A percentile compares a stretch with the other conserved stretches of the same genome.
Conservation (phyloP, 805 yeast species). For the Yarrowia sp. region DNA sequence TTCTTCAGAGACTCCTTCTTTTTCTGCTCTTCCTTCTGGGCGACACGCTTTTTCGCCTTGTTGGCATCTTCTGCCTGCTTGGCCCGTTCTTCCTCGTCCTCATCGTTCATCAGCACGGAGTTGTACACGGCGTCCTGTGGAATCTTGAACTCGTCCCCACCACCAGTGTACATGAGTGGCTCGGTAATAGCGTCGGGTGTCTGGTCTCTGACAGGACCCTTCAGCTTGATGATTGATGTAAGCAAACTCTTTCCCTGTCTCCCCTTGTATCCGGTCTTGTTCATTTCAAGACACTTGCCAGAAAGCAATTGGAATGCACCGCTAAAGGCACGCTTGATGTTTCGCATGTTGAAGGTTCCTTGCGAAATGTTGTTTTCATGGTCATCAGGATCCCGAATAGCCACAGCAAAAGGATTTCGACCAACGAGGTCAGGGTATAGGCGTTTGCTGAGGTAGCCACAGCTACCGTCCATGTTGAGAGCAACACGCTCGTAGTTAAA, state of each 20-base stretch:
- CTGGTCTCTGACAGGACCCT: conserved; percentile 64
- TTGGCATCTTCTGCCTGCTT: conserved; percentile 4
- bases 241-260: conserved; percentile 69
- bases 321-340: conserved; percentile 77
- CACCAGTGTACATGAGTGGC: conserved; percentile 40
- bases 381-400: conserved; percentile 89
- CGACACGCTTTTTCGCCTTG: background rate
- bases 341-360: conserved; percentile 75
- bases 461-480: conserved; percentile 58
- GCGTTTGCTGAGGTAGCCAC: conserved; percentile 58
- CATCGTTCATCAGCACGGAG: conserved; percentile 6
- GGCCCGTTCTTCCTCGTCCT: background rate
- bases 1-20: background rate
- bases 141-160: background rate
- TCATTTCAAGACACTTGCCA: conserved; percentile 70
- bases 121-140: conserved; percentile 15
- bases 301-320: conserved; percentile 80
- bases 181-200: conserved; percentile 42
- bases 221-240: conserved; percentile 73
- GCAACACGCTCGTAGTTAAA: conserved; percentile 82
- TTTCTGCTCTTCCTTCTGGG: background rate
- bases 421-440: conserved; percentile 50
- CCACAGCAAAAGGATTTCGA: conserved; percentile 56
- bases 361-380: conserved; percentile 77
- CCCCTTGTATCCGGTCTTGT: conserved; percentile 59